phyloP scores from a whole-genome alignment of 2,329 filamentous ascomycete species.

The Fusarium sp. region DNA sequence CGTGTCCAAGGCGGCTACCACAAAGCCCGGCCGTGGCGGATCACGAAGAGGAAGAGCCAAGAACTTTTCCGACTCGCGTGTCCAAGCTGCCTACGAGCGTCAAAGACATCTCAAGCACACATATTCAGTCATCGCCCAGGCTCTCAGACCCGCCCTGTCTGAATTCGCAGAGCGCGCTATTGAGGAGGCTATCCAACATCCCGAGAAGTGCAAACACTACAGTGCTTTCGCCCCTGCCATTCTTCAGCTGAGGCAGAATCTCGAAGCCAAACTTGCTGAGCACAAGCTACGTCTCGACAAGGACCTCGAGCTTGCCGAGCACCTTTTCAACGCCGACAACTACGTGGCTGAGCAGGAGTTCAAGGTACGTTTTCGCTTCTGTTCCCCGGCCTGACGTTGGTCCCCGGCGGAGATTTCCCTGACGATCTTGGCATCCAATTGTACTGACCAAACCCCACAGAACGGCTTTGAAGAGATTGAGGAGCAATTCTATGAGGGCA shows the following conservation, averaged over 20 bases:
- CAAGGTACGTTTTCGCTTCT: constrained; percentile 48
- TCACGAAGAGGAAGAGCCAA: constrained; percentile 64
- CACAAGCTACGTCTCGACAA: constrained; percentile 47
- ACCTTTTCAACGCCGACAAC: constrained; percentile 47
- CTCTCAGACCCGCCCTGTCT: constrained; percentile 71
- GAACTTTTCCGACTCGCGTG: constrained; percentile 63
- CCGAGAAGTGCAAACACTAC: constrained; percentile 62
- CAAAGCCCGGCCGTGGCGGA: constrained; percentile 52
- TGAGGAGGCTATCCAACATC: constrained; percentile 65
- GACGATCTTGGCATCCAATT: constrained; percentile 26
- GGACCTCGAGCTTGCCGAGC: constrained; percentile 52
- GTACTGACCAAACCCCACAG: constrained; percentile 41
- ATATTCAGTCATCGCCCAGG: constrained; percentile 71
- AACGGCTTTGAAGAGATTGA: constrained; percentile 52
- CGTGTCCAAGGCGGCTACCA: constrained; percentile 47
- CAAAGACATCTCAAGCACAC: constrained; percentile 73
- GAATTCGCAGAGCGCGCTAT: constrained; percentile 72
- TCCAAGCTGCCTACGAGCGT: constrained; percentile 70
- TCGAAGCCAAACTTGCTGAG: constrained; percentile 46
- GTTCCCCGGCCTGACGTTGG: constrained; percentile 29
- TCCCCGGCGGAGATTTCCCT: constrained; percentile 34
- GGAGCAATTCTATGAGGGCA: constrained; percentile 56
- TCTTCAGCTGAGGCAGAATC: constrained; percentile 56
- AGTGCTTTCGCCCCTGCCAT: constrained; percentile 64
- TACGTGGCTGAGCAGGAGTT: constrained; percentile 50